Conservation (phyloP, 2,329 filamentous ascomycete genomes). For the Bimuria novae-zelandiae region DNA sequence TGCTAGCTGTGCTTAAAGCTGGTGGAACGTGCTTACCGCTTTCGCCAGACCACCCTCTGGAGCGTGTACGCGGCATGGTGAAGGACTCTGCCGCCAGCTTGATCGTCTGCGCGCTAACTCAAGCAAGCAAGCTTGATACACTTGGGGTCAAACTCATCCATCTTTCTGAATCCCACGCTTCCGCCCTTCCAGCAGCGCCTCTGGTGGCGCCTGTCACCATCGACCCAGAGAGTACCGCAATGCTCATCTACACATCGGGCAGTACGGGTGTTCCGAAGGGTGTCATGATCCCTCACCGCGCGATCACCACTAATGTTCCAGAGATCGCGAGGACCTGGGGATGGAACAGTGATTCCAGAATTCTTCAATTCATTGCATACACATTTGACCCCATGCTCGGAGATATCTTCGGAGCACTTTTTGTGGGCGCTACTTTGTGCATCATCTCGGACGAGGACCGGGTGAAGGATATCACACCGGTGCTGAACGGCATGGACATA, state of each 20-base stretch:
- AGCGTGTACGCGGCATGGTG: conserved; percentile 4
- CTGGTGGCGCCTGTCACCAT: background rate
- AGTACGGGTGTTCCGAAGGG: conserved; percentile 60
- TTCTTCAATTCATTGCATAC: conserved; percentile 39
- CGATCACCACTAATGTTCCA: background rate
- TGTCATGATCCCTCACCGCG: conserved; percentile 37
- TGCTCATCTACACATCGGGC: conserved; percentile 60
- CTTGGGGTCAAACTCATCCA: background rate
- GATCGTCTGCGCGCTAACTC: conserved; percentile 2
- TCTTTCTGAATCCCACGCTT: background rate
- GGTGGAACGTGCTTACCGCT: conserved; percentile 43
- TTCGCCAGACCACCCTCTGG: conserved; percentile 13
- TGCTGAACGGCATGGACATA: conserved; percentile 24
- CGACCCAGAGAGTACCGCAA: background rate
- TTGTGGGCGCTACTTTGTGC: conserved; percentile 54
- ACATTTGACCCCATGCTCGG: conserved; percentile 58
- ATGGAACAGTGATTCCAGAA: background rate
- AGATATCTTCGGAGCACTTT: conserved; percentile 56
- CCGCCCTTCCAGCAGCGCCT: background rate
- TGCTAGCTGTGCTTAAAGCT: conserved; percentile 49
- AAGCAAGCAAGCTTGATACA: background rate
- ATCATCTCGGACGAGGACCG: conserved; percentile 58
- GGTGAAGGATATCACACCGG: conserved; percentile 54
- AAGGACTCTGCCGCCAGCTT: background rate
- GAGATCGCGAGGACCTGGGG: conserved; percentile 1